phyloP scores from a whole-genome alignment of 371 early-diverging fungal species.

The Syncephalis plumigaleata region DNA sequence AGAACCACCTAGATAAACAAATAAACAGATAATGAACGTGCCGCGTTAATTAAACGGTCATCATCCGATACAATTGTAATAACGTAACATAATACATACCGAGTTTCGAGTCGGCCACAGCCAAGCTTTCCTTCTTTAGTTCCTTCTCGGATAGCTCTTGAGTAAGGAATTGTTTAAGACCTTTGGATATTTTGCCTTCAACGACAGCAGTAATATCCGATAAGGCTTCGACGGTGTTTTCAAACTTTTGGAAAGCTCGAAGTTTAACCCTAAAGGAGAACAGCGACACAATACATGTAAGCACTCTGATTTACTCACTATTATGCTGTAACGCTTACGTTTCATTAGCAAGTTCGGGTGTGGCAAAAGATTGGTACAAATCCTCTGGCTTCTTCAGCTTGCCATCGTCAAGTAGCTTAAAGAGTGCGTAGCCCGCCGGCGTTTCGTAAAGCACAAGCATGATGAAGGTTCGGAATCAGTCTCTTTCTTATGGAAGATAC shows the following conservation, averaged over 20 bases:
- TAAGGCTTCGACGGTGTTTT: slow-evolving; percentile 91
- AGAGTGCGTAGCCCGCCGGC: slow-evolving; percentile 77
- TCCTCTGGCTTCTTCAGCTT: slow-evolving; percentile 58
- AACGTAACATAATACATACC: slow-evolving; percentile 25
- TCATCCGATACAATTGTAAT: not conserved
- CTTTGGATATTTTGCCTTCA: slow-evolving; percentile 84
- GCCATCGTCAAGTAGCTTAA: slow-evolving; percentile 67
- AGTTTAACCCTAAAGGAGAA: slow-evolving; percentile 65
- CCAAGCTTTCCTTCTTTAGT: slow-evolving; percentile 77
- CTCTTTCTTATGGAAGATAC: not conserved
- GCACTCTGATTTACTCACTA: slow-evolving; percentile 2
- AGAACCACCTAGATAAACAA: slow-evolving; percentile 29
- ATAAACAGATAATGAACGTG: not conserved
- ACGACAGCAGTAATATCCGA: slow-evolving; percentile 87
- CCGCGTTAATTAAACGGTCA: slow-evolving; percentile 2
- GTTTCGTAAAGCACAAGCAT: slow-evolving; percentile 80
- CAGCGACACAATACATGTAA: too few relatives aligned
- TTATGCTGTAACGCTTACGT: too few relatives aligned
- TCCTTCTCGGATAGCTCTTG: slow-evolving; percentile 62
- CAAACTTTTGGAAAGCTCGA: slow-evolving; percentile 89
- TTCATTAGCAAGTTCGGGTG: slow-evolving; percentile 60
- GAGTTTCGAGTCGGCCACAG: slow-evolving; percentile 88
- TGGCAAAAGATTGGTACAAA: slow-evolving; percentile 57
- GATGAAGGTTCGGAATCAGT: not conserved
- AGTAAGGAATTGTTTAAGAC: slow-evolving; percentile 76